phyloP scores from a whole-genome alignment of 306 rosid genomes.

The Hylodesmum podocarpum region DNA sequence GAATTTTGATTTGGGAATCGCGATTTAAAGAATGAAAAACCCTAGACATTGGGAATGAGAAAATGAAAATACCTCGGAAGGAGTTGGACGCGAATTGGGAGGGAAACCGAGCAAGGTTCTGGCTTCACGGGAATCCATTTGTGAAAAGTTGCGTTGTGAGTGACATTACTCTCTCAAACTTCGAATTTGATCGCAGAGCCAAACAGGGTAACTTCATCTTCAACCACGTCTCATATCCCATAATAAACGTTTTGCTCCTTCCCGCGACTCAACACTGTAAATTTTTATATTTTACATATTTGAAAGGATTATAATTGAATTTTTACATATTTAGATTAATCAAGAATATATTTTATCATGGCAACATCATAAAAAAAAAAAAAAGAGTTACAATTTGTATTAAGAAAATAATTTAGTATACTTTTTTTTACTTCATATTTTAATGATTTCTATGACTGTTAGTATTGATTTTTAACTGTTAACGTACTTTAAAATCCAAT shows the following conservation, averaged over 20 bases:
- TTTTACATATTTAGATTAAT: no score
- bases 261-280: not conserved
- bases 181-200: constrained; percentile 1
- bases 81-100: constrained; percentile 53
- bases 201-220: not conserved
- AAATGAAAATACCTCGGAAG: constrained; percentile 39
- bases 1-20: constrained; percentile 5
- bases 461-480: no score
- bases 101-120: constrained; percentile 61
- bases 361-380: no score
- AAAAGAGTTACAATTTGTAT: no score
- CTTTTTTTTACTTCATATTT: no score
- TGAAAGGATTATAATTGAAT: no score
- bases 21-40: not conserved
- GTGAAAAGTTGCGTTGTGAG: not conserved
- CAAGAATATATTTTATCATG: no score
- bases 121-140: constrained; percentile 61
- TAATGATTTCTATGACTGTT: no score
- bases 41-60: constrained; percentile 2
- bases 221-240: not conserved
- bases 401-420: no score
- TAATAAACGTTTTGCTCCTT: not conserved
- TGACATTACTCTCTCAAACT: not conserved
- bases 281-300: no score
- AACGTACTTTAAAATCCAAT: no score